Conservation (phyloP, 495 filamentous ascomycete species). For the Darksidea phi region DNA sequence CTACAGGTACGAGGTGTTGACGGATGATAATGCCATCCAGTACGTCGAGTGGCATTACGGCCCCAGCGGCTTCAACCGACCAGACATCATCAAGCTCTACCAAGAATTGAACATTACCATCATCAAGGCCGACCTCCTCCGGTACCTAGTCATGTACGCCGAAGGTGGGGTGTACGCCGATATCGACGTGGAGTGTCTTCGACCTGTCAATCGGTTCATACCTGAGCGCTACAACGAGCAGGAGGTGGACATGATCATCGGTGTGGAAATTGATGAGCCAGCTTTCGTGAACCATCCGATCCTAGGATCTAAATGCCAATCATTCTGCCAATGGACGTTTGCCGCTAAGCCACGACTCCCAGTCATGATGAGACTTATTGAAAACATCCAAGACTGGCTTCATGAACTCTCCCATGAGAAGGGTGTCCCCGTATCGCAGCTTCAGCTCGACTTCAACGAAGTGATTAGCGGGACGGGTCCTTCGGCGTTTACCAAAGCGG, state of each 20-base stretch:
- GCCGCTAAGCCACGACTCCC: slow-evolving; percentile 61
- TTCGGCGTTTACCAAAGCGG: slow-evolving; percentile 61
- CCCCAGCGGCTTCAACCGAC: slow-evolving; percentile 56
- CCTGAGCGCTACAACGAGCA: slow-evolving; percentile 46
- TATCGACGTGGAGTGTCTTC: slow-evolving; percentile 52
- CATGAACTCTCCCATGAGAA: slow-evolving; percentile 55
- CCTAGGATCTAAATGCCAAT: slow-evolving; percentile 59
- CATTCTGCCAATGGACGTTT: slow-evolving; percentile 71
- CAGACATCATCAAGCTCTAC: slow-evolving; percentile 61
- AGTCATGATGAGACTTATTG: slow-evolving; percentile 61
- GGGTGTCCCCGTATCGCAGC: slow-evolving; percentile 51
- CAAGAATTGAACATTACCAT: slow-evolving; percentile 56
- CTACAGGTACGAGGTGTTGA: slow-evolving; percentile 63
- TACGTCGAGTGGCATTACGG: slow-evolving; percentile 63
- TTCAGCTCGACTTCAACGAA: slow-evolving; percentile 64
- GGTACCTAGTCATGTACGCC: slow-evolving; percentile 55
- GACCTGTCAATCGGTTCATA: slow-evolving; percentile 49
- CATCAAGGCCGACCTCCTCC: slow-evolving; percentile 55
- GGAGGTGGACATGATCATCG: slow-evolving; percentile 61
- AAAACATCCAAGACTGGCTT: slow-evolving; percentile 61
- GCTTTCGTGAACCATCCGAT: slow-evolving; percentile 60
- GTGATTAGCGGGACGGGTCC: slow-evolving; percentile 67
- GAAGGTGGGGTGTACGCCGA: slow-evolving; percentile 55
- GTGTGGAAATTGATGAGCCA: slow-evolving; percentile 65
- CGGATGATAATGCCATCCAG: slow-evolving; percentile 58